Percentiles rank a stretch among this genome's conserved stretches.
phyloP scores from a whole-genome alignment of 140 eudicot species.

The Ambrosia hybrid region DNA sequence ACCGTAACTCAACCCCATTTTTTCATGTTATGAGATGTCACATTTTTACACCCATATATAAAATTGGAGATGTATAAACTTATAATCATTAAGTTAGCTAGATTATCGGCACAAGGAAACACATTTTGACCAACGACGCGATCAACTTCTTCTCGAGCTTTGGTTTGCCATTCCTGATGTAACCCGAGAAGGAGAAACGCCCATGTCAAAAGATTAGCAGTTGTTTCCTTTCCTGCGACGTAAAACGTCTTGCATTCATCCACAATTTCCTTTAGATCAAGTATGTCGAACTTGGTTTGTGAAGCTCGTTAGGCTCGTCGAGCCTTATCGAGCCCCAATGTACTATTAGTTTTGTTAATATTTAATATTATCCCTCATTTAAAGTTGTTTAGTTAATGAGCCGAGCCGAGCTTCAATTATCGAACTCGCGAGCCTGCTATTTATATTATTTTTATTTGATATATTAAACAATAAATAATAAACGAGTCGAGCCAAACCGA shows the following conservation, averaged over 20 bases:
- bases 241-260: constrained; percentile 91
- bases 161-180: constrained; percentile 82
- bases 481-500: too few species aligned
- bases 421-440: too few species aligned
- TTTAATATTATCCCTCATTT: too few species aligned
- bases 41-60: not conserved
- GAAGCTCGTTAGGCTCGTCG: too few species aligned
- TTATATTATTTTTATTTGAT: too few species aligned
- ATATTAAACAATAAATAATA: too few species aligned
- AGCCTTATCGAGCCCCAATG: too few species aligned
- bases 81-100: constrained; percentile 59
- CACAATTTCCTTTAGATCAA: constrained; percentile 57
- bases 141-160: constrained; percentile 70
- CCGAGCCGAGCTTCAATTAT: too few species aligned
- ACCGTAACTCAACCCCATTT: too few species aligned
- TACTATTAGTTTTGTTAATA: too few species aligned
- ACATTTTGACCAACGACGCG: constrained; percentile 33
- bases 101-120: constrained; percentile 44
- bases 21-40: too few species aligned
- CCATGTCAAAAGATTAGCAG: constrained; percentile 77
- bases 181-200: constrained; percentile 56
- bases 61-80: constrained; percentile 27
- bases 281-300: constrained; percentile 35
- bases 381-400: too few species aligned
- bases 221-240: constrained; percentile 89